phyloP scores from a whole-genome alignment of 768 basidiomycete species.

The Erythrobasidium yunnanense region DNA sequence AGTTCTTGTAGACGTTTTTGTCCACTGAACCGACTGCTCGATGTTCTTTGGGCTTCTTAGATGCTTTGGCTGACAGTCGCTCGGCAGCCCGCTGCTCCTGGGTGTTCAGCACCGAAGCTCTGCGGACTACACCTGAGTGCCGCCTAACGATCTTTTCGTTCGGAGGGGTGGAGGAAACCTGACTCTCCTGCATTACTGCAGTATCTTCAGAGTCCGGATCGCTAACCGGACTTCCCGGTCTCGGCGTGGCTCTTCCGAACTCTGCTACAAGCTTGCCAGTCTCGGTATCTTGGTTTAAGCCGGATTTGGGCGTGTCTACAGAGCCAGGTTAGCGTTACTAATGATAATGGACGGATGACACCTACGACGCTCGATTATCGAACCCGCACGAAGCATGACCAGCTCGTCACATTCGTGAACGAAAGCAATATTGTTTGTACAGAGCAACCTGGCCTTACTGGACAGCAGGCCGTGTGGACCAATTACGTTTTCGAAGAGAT shows the following conservation, averaged over 20 bases:
- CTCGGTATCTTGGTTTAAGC: constrained; percentile 36
- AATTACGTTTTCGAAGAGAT: constrained; percentile 55
- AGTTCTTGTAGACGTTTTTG: constrained; percentile 42
- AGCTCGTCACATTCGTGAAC: constrained; percentile 43
- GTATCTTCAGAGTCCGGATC: constrained; percentile 31
- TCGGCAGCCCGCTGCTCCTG: constrained; percentile 32
- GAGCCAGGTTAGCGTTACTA: constrained; percentile 36
- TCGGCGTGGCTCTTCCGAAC: constrained; percentile 45
- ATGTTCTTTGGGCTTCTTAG: constrained; percentile 36
- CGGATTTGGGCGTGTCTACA: constrained; percentile 42
- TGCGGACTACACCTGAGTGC: constrained; percentile 31
- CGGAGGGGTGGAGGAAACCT: constrained; percentile 29
- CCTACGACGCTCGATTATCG: constrained; percentile 43
- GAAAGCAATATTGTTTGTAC: constrained; percentile 46
- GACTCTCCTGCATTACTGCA: constrained; percentile 37
- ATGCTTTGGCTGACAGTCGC: constrained; percentile 28
- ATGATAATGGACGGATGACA: too few relatives aligned
- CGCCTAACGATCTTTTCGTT: constrained; percentile 36
- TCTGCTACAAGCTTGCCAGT: constrained; percentile 50
- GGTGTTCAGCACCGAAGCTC: constrained; percentile 40
- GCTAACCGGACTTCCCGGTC: constrained; percentile 22
- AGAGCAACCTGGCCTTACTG: constrained; percentile 44
- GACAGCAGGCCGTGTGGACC: constrained; percentile 40
- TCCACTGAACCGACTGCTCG: constrained; percentile 44
- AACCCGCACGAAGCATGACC: constrained; percentile 44